phyloP scores from a whole-genome alignment of 768 basidiomycete genomes.

The Baorangia bicolor region DNA sequence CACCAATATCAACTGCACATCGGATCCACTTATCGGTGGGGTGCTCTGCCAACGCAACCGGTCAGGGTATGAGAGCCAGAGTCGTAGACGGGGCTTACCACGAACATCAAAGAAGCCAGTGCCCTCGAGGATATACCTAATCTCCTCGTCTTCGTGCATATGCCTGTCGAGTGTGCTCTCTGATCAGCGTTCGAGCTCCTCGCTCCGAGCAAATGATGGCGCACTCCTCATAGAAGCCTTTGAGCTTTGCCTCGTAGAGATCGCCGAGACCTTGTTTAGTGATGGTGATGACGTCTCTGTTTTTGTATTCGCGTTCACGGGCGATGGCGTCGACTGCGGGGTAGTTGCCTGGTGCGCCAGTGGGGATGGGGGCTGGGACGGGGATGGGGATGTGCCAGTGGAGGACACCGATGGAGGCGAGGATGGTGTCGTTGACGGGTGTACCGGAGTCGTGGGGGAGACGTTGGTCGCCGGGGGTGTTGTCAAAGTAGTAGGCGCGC shows the following conservation, averaged over 20 bases:
- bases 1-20: constrained; percentile 70
- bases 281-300: constrained; percentile 76
- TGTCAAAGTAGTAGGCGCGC: constrained; percentile 76
- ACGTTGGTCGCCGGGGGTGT: constrained; percentile 78
- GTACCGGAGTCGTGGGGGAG: constrained; percentile 71
- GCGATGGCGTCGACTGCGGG: constrained; percentile 63
- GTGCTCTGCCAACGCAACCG: constrained; percentile 44
- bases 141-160: constrained; percentile 96
- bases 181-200: not conserved
- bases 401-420: constrained; percentile 61
- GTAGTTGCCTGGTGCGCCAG: constrained; percentile 38
- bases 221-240: constrained; percentile 81
- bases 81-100: constrained; percentile 45
- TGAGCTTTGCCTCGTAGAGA: constrained; percentile 78
- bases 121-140: constrained; percentile 84
- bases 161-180: constrained; percentile 49
- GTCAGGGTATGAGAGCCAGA: not conserved
- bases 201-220: constrained; percentile 24
- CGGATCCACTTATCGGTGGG: constrained; percentile 79
- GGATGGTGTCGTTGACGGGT: constrained; percentile 48
- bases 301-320: constrained; percentile 72
- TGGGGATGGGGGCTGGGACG: too few species aligned
- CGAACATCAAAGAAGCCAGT: constrained; percentile 91
- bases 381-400: constrained; percentile 68
- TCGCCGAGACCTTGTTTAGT: constrained; percentile 80